Evolutionary conservation across 495 filamentous ascomycete species (phyloP), one percentile per base, ranked within the genome.

Genomic region (Neurospora sp.): DNA sequence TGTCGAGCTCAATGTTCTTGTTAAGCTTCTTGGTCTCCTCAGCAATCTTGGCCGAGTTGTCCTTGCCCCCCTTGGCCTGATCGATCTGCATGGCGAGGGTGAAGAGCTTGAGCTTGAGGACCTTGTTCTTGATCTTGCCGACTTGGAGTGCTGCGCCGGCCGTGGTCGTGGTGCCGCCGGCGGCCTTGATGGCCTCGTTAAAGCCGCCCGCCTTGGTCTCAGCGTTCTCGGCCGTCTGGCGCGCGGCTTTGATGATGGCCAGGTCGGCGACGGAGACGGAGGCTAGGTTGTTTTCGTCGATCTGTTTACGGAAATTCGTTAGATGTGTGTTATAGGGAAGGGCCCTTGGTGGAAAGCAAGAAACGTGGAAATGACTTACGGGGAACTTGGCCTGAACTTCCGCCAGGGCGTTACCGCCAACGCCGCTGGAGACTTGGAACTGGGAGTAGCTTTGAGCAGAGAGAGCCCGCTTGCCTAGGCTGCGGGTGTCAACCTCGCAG

Each of bases 51-150:
- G 73, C 76, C 16, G 76, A 22, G 40, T 77, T 78, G 40, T 83
- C 80, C 65, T 75, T 72, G 39, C 82, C 78, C 6, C 71, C 69
- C 76, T 82, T 78, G 5, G 83, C 83, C 39, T 77, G 74, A 61
- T 80, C 74, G 46, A 83, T 79, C 74, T 77, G 69, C 20, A 83
- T 73, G 10, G 48, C 71, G 70, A 83, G 53, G 12, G 82, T 79
- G 65, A 82, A 77, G 38, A 83, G 78, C 71, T 82, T 81, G 53
- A 87, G 77, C 79, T 87, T 87, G 44, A 87, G 78, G 65, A 87
- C 84, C 81, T 87, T 87, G 79, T 87, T 87, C 81, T 85, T 85
- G 74, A 85, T 87, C 78, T 87, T 87, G 72, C 85, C 85, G 70
- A 83, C 83, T 80, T 85, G 81, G n/a, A 85, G 78, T 7, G 80